Evolutionary conservation across 2,329 filamentous ascomycete species (phyloP).

Genomic region (Dissoconium aciculare): DNA sequence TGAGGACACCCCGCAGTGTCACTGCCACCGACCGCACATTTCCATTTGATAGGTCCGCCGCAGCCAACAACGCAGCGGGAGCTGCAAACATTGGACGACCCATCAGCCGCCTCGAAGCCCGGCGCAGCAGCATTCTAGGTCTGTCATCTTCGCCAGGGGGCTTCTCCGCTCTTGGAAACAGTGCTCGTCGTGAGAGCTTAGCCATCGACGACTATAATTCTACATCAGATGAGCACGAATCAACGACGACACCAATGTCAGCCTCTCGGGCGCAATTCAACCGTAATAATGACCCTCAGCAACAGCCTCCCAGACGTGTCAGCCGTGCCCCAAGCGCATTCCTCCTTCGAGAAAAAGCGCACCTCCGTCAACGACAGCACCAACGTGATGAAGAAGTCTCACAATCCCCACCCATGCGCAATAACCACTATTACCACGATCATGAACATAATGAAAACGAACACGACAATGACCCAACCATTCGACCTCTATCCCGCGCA

Average conservation of each 20-base stretch:
- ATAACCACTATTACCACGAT: no score
- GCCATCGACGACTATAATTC: conserved; percentile 18
- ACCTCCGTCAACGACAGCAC: conserved; percentile 22
- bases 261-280: no score
- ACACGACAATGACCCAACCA: conserved; percentile 25
- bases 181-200: no score
- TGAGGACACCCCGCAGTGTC: conserved; percentile 8
- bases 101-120: conserved; percentile 31
- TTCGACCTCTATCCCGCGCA: conserved; percentile 34
- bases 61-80: conserved; percentile 8
- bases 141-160: conserved; percentile 4
- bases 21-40: conserved; percentile 1
- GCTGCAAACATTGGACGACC: conserved; percentile 19
- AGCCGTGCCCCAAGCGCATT: conserved; percentile 27
- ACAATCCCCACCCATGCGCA: no score
- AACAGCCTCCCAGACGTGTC: conserved; percentile 17
- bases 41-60: conserved; percentile 1
- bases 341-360: no score
- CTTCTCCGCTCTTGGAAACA: conserved; percentile 19
- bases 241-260: conserved; percentile 17
- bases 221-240: conserved; percentile 15
- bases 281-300: conserved; percentile 11
- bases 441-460: conserved; percentile 19
- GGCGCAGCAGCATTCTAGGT: conserved; percentile 26
- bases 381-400: no score